Evolutionary conservation across 306 rosid species (phyloP).

Genomic region (Glycine tomentella): DNA sequence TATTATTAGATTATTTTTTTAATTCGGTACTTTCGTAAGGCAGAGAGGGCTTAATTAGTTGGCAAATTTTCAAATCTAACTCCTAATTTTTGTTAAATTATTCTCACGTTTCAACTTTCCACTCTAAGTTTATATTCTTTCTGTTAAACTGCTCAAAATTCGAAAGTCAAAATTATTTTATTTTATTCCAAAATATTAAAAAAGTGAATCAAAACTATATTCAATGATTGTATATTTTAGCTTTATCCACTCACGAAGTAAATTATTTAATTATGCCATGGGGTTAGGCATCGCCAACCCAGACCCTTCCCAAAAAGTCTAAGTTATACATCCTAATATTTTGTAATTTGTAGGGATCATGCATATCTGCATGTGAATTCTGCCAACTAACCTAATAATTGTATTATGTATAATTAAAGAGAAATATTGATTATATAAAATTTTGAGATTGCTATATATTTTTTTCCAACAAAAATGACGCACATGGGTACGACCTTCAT

Average conservation of each 20-base stretch:
- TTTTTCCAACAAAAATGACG: neutral
- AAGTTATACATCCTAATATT: neutral
- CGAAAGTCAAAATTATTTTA: neutral
- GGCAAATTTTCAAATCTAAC: neutral
- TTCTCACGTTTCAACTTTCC: neutral
- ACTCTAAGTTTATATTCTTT: neutral
- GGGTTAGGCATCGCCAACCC: neutral
- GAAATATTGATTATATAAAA: neutral
- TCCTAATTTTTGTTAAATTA: neutral
- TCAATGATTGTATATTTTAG: neutral
- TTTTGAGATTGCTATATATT: neutral
- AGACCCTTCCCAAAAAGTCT: neutral
- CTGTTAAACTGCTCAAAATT: neutral
- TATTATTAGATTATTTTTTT: neutral
- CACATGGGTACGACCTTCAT: neutral
- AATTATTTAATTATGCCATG: neutral
- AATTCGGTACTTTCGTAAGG: neutral
- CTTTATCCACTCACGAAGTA: neutral
- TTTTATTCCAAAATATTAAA: neutral
- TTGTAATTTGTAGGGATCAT: neutral
- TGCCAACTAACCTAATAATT: conserved; percentile 4
- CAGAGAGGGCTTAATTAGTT: neutral
- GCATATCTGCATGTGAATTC: neutral
- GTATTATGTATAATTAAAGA: neutral
- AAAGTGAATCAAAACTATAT: conserved; percentile 5